phyloP scores from a whole-genome alignment of 768 basidiomycete genomes.

The Pulveroboletus sp. region DNA sequence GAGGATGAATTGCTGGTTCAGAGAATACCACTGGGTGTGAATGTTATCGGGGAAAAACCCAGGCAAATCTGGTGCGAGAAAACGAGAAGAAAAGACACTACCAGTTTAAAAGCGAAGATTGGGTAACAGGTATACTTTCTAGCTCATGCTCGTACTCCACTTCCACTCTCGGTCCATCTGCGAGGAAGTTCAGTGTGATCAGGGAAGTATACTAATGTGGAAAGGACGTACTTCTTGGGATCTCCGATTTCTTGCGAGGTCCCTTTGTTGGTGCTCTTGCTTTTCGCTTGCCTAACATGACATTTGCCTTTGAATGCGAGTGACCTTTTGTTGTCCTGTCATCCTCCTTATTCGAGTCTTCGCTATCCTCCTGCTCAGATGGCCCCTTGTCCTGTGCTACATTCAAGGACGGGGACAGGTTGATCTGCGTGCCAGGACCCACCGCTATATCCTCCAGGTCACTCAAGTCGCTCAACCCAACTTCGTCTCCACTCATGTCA shows the following conservation, averaged over 20 bases:
- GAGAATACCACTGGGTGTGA: background rate
- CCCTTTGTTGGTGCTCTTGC: conserved; percentile 37
- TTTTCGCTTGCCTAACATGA: conserved; percentile 67
- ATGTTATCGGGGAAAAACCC: background rate
- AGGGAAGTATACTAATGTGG: background rate
- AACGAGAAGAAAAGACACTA: conserved; percentile 25
- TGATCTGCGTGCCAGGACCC: conserved; percentile 23
- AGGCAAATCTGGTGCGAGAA: background rate
- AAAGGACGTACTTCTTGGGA: conserved; percentile 53
- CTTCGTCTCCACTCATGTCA: conserved; percentile 51
- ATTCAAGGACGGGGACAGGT: conserved; percentile 17
- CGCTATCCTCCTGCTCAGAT: conserved; percentile 42
- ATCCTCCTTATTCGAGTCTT: conserved; percentile 38
- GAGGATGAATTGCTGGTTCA: no score
- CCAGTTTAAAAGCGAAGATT: conserved; percentile 51
- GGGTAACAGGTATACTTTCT: conserved; percentile 57
- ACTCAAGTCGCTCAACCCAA: conserved; percentile 37
- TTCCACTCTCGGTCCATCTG: conserved; percentile 79
- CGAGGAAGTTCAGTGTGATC: conserved; percentile 12
- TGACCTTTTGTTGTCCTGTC: conserved; percentile 33
- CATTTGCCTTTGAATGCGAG: conserved; percentile 36
- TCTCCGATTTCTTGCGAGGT: conserved; percentile 52
- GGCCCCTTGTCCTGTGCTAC: conserved; percentile 29
- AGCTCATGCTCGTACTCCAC: conserved; percentile 96
- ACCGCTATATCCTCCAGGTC: conserved; percentile 67